Base-by-base conservation (phyloP, 208 protist genomes). In the Kentomonas sorsogonicus region DNA sequence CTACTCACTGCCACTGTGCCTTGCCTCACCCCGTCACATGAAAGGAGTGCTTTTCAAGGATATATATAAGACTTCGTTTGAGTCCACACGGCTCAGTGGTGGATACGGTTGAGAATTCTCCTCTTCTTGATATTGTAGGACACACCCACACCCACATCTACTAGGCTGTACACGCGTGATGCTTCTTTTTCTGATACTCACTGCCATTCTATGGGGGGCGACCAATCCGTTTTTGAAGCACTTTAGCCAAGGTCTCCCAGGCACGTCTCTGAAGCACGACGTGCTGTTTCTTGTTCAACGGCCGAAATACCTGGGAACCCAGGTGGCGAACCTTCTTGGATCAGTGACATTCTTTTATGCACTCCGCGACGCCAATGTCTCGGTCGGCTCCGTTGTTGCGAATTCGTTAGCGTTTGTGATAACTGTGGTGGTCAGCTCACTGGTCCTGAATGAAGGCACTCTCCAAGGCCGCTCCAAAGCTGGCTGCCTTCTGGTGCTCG, bases 371-470 rank as follows among this genome's bases (percentile, higher is more conserved):
- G 82, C 82, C 23, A 79, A 90, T 51, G 88, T 94, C 7, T 88
- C 79, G 1, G 72, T 91, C 13, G 83, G 83, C 1, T 91, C 83
- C 9, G 82, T 94, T 47, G 84, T 90, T 0, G 79, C 72, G 50
- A 94, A 94, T 38, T 78, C 88, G 1, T 62, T 94, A 20, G 75
- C 88, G 2, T 91, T 94, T 62, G 77, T 91, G 0, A 81, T 94
- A 27, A 94, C 88, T 5, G 69, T 80, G 29, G 34, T 94, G 16
- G 68, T 83, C 47, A 94, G 88, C 60, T 65, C 72, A 25, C 52
- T 89, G 27, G 73, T 89, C 29, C 30, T 94, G 53, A 48, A 72
- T 1, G 88, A 94, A 27, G 79, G 79, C 23, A 41, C 65, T 23
- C 36, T 94, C 51, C 23, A 63, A 2, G 66, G 73, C 6, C 64